Conservation (phyloP, 75 land plant genomes). For the Cupressus sempervirens region DNA sequence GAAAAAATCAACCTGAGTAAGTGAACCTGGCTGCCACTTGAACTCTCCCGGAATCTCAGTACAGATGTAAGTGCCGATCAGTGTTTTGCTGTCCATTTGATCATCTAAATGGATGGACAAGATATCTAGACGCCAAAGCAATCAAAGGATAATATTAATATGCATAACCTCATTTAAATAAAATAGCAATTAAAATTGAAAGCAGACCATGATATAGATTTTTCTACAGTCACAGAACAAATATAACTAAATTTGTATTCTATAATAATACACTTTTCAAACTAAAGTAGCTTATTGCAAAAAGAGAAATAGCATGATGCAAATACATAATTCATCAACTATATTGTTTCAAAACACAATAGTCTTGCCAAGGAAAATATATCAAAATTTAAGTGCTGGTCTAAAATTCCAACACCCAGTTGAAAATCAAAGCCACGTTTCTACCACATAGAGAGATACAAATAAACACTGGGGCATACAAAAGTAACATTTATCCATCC, state of each 20-base stretch:
- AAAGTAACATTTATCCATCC: neutral
- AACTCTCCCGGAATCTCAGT: constrained; percentile 93
- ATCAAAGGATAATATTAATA: neutral
- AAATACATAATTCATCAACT: too few relatives aligned
- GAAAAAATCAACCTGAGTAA: constrained; percentile 67
- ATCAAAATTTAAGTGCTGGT: neutral
- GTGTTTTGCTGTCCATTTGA: constrained; percentile 85
- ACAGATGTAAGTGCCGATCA: constrained; percentile 86
- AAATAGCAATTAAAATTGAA: neutral
- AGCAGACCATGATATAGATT: neutral
- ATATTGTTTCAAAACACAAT: neutral
- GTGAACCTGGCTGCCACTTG: constrained; percentile 98
- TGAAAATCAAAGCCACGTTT: neutral
- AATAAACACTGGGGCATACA: neutral
- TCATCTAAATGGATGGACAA: constrained; percentile 90
- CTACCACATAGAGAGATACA: neutral
- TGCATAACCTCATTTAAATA: neutral
- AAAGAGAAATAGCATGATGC: neutral
- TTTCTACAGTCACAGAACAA: neutral
- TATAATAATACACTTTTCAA: neutral
- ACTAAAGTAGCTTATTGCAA: neutral
- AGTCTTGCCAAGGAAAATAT: neutral
- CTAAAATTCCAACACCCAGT: neutral
- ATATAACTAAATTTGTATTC: neutral
- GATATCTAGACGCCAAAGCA: constrained; percentile 32